These are phyloP conservation scores for Cichorium intybus DNA, from an alignment of 140 eudicot genomes.

Conservation along the genomic window DNA sequence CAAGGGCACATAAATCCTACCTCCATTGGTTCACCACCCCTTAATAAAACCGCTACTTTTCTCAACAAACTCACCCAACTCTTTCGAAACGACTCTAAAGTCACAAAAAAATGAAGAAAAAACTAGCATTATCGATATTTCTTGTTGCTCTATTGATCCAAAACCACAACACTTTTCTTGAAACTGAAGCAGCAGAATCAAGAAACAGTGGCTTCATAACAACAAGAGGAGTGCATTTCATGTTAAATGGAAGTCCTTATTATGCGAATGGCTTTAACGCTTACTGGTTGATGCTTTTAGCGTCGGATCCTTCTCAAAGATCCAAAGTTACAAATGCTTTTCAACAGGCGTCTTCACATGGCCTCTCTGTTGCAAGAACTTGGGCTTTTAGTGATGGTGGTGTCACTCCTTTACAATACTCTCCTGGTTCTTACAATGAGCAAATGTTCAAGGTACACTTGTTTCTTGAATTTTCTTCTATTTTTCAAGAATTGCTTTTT, in stretches of 20 bases:
- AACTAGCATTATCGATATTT: slow-evolving; percentile 28
- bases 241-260: slow-evolving; percentile 84
- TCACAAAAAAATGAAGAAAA: slow-evolving; percentile 39
- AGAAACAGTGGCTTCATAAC: slow-evolving; percentile 57
- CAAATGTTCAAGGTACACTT: slow-evolving; percentile 69
- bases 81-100: slow-evolving; percentile 15
- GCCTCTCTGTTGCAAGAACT: slow-evolving; percentile 89
- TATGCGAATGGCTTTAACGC: slow-evolving; percentile 98
- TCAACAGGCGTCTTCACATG: slow-evolving; percentile 67
- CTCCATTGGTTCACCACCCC: slow-evolving; percentile 26
- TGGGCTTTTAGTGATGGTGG: slow-evolving; percentile 99
- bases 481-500: neutral
- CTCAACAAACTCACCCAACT: slow-evolving; percentile 18
- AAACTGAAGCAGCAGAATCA: slow-evolving; percentile 51
- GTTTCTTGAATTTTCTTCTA: neutral
- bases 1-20: slow-evolving; percentile 24
- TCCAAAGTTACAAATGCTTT: slow-evolving; percentile 70
- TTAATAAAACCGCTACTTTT: slow-evolving; percentile 15
- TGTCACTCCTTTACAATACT: slow-evolving; percentile 61
- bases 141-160: slow-evolving; percentile 42
- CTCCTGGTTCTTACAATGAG: slow-evolving; percentile 90
- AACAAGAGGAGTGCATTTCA: slow-evolving; percentile 75
- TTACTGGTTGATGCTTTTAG: slow-evolving; percentile 87
- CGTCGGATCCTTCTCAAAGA: slow-evolving; percentile 89
- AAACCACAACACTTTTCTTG: slow-evolving; percentile 28